Conservation (phyloP, 805 yeast species). For the Yamadazyma phyllophila region DNA sequence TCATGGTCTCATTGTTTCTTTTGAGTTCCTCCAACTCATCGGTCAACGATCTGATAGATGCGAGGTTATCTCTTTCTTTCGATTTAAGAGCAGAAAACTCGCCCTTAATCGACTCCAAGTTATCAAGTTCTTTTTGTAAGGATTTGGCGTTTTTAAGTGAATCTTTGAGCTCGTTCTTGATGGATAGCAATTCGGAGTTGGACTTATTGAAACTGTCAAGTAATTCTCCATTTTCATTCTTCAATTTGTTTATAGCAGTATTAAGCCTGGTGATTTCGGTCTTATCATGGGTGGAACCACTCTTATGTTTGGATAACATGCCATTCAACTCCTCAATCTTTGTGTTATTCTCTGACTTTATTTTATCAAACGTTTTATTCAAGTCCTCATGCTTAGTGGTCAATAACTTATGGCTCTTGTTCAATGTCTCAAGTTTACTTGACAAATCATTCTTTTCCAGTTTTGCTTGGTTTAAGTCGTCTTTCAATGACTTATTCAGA, state of each 20-base stretch:
- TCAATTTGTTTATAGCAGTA: slow-evolving; percentile 10
- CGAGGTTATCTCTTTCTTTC: slow-evolving; percentile 4
- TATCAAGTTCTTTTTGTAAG: background rate
- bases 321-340: slow-evolving; percentile 5
- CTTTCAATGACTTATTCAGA: slow-evolving; percentile 12
- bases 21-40: slow-evolving; percentile 7
- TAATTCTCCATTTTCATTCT: slow-evolving; percentile 11
- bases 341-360: slow-evolving; percentile 3
- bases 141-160: slow-evolving; percentile 1
- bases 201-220: slow-evolving; percentile 9
- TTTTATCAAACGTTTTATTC: background rate
- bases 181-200: slow-evolving; percentile 12
- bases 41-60: slow-evolving; percentile 4
- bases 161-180: slow-evolving; percentile 10
- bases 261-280: slow-evolving; percentile 10
- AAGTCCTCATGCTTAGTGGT: slow-evolving; percentile 6
- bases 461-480: slow-evolving; percentile 6
- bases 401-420: background rate
- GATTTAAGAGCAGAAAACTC: background rate
- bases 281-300: slow-evolving; percentile 6
- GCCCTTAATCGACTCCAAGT: background rate
- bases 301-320: slow-evolving; percentile 4
- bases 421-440: slow-evolving; percentile 3
- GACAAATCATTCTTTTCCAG: slow-evolving; percentile 1
- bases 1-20: background rate